Conservation (phyloP, 768 basidiomycete genomes). For the Trametes coccinea region DNA sequence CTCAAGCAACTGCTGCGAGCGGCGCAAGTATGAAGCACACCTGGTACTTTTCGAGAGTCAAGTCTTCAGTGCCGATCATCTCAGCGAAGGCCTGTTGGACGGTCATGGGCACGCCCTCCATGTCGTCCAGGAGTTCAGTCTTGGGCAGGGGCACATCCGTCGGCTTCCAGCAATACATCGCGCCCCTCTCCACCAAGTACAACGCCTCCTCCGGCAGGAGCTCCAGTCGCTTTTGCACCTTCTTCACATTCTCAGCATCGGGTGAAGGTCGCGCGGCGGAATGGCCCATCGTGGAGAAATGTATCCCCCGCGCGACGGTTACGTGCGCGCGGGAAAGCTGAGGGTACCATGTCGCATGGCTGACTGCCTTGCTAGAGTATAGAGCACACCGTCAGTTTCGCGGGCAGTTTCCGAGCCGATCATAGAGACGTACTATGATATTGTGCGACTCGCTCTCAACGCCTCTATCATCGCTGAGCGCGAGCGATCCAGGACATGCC, state of each 20-base stretch:
- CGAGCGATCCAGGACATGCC: slow-evolving; percentile 77
- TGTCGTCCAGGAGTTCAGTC: slow-evolving; percentile 34
- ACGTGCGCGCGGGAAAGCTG: slow-evolving; percentile 63
- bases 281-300: slow-evolving; percentile 81
- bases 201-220: slow-evolving; percentile 94
- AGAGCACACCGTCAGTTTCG: not conserved
- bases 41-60: slow-evolving; percentile 88
- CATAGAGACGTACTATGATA: slow-evolving; percentile 58
- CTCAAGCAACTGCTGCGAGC: not conserved
- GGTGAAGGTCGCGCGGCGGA: slow-evolving; percentile 57
- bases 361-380: slow-evolving; percentile 64
- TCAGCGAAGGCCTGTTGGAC: slow-evolving; percentile 88
- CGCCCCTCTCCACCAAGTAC: slow-evolving; percentile 90
- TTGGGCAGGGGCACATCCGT: slow-evolving; percentile 26
- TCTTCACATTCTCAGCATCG: slow-evolving; percentile 36
- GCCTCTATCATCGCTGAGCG: slow-evolving; percentile 87
- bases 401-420: not conserved
- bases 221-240: slow-evolving; percentile 68
- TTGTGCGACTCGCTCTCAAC: slow-evolving; percentile 69
- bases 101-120: slow-evolving; percentile 73
- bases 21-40: slow-evolving; percentile 40
- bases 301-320: slow-evolving; percentile 75
- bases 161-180: slow-evolving; percentile 81
- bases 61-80: slow-evolving; percentile 76
- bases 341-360: slow-evolving; percentile 82